Evolutionary conservation across 1,284 basidiomycete genomes (phyloP).

Genomic region (Leccinum pallidistipes): DNA sequence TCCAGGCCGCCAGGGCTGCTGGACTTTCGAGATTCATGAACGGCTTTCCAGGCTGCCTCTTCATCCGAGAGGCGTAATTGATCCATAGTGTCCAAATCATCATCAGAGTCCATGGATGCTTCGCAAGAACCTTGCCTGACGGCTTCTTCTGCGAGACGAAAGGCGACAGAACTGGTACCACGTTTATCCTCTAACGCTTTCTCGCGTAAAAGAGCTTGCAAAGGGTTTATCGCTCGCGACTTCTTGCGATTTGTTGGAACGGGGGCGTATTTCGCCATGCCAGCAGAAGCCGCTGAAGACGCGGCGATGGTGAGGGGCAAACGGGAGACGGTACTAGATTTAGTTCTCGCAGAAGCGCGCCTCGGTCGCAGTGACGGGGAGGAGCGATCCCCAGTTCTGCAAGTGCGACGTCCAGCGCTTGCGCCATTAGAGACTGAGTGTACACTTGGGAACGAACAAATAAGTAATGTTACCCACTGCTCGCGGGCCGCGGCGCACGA

Average conservation of each 20-base stretch:
- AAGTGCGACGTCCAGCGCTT: neutral
- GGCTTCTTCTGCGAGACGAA: constrained; percentile 45
- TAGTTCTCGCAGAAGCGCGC: constrained; percentile 20
- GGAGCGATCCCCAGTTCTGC: neutral
- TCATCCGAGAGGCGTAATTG: constrained; percentile 38
- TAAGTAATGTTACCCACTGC: constrained; percentile 4
- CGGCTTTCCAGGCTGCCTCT: constrained; percentile 39
- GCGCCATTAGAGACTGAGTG: constrained; percentile 14
- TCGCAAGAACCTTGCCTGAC: constrained; percentile 33
- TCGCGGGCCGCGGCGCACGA: neutral
- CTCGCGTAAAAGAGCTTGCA: constrained; percentile 54
- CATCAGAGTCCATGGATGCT: constrained; percentile 39
- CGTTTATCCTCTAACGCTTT: constrained; percentile 45
- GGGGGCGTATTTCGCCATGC: neutral
- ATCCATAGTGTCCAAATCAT: constrained; percentile 34
- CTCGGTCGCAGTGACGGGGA: constrained; percentile 7
- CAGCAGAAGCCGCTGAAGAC: constrained; percentile 3
- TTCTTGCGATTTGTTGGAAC: constrained; percentile 27
- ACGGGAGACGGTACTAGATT: constrained; percentile 5
- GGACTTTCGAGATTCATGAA: constrained; percentile 28
- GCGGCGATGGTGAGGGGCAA: constrained; percentile 14
- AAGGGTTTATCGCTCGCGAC: constrained; percentile 41
- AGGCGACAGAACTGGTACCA: constrained; percentile 45
- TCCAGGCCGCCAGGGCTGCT: constrained; percentile 29
- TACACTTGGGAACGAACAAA: constrained; percentile 28